Percentiles rank a stretch among this genome's conserved stretches.
Evolutionary conservation across 495 filamentous ascomycete genomes (phyloP).

Genomic region (Aspergillus leporis): DNA sequence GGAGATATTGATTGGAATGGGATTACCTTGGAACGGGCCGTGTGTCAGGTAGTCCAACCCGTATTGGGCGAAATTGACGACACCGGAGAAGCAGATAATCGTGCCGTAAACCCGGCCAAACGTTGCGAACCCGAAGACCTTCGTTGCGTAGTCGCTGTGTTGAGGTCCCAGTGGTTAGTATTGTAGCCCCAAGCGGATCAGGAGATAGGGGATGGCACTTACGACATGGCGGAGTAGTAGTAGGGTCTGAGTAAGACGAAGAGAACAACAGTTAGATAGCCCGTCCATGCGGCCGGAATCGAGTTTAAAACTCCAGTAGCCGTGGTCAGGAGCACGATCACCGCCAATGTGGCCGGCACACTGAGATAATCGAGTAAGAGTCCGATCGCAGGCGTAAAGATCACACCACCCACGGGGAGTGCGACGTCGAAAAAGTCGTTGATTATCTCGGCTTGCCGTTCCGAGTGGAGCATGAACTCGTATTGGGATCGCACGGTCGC

Average conservation of each 20-base stretch:
- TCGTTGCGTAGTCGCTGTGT: constrained; percentile 77
- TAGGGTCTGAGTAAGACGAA: constrained; percentile 62
- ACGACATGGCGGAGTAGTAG: constrained; percentile 55
- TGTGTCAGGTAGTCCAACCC: constrained; percentile 82
- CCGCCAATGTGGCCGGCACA: constrained; percentile 66
- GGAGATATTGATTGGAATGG: constrained; percentile 74
- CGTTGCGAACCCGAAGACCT: constrained; percentile 92
- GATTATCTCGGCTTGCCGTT: constrained; percentile 60
- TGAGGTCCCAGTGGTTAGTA: constrained; percentile 19
- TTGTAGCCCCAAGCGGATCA: background rate
- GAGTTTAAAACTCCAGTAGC: constrained; percentile 76
- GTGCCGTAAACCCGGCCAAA: constrained; percentile 93
- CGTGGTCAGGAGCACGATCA: constrained; percentile 74
- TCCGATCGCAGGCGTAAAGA: constrained; percentile 85
- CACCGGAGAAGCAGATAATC: constrained; percentile 83
- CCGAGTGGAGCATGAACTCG: constrained; percentile 65
- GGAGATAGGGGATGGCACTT: constrained; percentile 25
- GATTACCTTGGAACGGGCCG: constrained; percentile 66
- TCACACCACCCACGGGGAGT: constrained; percentile 78
- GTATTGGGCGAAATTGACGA: constrained; percentile 83
- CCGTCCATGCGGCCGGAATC: constrained; percentile 69
- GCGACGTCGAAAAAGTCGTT: constrained; percentile 92
- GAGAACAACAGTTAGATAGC: constrained; percentile 72
- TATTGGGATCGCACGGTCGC: constrained; percentile 88
- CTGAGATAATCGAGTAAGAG: constrained; percentile 67